A percentile compares a stretch with the other conserved stretches of the same genome.
phyloP scores from a whole-genome alignment of 1,284 basidiomycete species.

The Papiliotrema flavescens region DNA sequence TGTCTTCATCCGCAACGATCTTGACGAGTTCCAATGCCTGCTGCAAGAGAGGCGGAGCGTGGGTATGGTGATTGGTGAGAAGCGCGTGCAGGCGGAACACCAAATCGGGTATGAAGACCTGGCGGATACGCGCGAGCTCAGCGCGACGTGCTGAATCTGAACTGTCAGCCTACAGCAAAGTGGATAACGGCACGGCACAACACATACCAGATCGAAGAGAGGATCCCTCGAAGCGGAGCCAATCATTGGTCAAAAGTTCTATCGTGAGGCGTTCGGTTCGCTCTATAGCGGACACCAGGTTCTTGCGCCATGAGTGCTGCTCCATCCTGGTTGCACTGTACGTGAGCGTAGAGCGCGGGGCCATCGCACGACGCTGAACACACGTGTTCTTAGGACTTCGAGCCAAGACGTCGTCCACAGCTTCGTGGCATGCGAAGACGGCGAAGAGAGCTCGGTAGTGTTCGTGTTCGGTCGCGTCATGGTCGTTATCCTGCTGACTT shows the following conservation, averaged over 20 bases:
- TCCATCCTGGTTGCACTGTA: constrained; percentile 31
- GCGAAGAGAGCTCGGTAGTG: constrained; percentile 28
- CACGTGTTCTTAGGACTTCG: constrained; percentile 27
- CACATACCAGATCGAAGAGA: background rate
- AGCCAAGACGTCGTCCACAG: constrained; percentile 34
- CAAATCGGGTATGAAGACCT: constrained; percentile 87
- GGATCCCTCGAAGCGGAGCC: constrained; percentile 36
- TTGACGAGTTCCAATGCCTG: constrained; percentile 72
- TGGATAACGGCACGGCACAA: background rate
- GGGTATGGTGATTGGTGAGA: constrained; percentile 62
- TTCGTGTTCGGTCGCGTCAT: constrained; percentile 32
- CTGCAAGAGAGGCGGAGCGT: constrained; percentile 72
- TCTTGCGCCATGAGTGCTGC: constrained; percentile 33
- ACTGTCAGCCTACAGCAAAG: background rate
- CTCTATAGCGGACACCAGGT: constrained; percentile 40
- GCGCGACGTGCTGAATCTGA: constrained; percentile 59
- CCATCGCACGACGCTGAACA: background rate
- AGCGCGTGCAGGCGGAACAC: constrained; percentile 78
- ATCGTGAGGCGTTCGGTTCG: constrained; percentile 45
- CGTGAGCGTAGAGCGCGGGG: background rate
- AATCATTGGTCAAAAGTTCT: constrained; percentile 51
- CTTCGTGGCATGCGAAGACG: constrained; percentile 35
- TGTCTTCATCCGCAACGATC: constrained; percentile 82
- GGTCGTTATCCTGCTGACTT: constrained; percentile 57
- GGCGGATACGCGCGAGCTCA: constrained; percentile 75